phyloP scores from a whole-genome alignment of 2,329 filamentous ascomycete genomes.

The Aspergillus sp. region DNA sequence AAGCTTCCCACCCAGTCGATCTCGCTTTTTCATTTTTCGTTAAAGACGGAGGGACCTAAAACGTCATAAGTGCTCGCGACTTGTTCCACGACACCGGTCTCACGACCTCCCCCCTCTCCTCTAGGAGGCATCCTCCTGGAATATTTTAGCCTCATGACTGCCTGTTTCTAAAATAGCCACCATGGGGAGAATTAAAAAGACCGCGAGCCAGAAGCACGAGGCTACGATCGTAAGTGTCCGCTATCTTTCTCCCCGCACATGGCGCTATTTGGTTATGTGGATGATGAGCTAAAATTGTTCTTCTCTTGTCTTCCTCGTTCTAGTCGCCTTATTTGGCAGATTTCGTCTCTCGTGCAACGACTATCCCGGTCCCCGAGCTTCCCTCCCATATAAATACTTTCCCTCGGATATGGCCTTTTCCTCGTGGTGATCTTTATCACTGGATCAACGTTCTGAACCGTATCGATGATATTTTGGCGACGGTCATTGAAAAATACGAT shows the following conservation, averaged over 20 bases:
- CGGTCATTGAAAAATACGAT: slow-evolving; percentile 71
- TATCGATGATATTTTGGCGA: slow-evolving; percentile 81
- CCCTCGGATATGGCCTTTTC: slow-evolving; percentile 87
- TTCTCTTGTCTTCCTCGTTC: slow-evolving; percentile 6
- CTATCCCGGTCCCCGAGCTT: slow-evolving; percentile 61
- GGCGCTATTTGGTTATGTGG: slow-evolving; percentile 2
- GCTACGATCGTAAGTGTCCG: slow-evolving; percentile 40
- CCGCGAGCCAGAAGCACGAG: slow-evolving; percentile 45
- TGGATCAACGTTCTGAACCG: slow-evolving; percentile 93
- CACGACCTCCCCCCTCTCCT: slow-evolving; percentile 18
- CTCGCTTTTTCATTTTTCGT: too few species aligned
- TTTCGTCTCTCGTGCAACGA: slow-evolving; percentile 64
- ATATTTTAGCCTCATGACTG: slow-evolving; percentile 32
- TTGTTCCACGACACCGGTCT: slow-evolving; percentile 23
- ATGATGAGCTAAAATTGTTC: slow-evolving; percentile 14
- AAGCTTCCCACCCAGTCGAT: neutral
- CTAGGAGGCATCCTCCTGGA: slow-evolving; percentile 23
- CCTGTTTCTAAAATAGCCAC: slow-evolving; percentile 25
- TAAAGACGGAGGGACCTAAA: slow-evolving; percentile 17
- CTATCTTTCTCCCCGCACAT: slow-evolving; percentile 4
- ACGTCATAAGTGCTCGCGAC: slow-evolving; percentile 32
- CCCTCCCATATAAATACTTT: slow-evolving; percentile 70
- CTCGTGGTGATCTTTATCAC: slow-evolving; percentile 90
- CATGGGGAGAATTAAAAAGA: slow-evolving; percentile 49
- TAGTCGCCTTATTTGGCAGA: slow-evolving; percentile 81